Conservation (phyloP, 129 eudicot genomes). For the Mikania micrantha region DNA sequence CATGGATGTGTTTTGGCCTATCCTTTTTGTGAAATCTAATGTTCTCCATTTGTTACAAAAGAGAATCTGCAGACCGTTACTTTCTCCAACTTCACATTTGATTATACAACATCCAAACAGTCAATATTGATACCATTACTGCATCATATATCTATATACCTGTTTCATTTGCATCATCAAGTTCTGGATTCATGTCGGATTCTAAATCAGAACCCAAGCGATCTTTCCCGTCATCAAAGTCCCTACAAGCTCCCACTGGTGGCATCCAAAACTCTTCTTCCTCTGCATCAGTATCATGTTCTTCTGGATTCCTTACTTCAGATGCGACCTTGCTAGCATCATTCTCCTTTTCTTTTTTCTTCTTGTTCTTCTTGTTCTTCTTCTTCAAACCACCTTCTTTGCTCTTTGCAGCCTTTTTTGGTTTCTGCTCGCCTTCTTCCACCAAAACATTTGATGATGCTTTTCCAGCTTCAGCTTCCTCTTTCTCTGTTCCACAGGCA, state of each 20-base stretch:
- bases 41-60: not conserved
- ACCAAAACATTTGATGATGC: conserved; percentile 30
- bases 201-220: conserved; percentile 75
- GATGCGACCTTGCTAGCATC: conserved; percentile 39
- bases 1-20: not conserved
- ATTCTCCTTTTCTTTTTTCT: conserved; percentile 23
- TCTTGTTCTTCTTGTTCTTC: conserved; percentile 35
- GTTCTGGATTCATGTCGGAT: conserved; percentile 41
- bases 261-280: conserved; percentile 90
- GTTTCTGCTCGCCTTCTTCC: conserved; percentile 26
- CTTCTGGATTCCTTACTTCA: conserved; percentile 54
- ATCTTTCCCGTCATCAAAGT: conserved; percentile 83
- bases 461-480: conserved; percentile 70
- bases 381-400: conserved; percentile 32
- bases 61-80: not conserved
- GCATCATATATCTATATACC: conserved; percentile 34
- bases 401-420: conserved; percentile 26
- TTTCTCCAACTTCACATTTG: not conserved
- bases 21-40: not conserved
- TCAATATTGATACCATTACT: not conserved
- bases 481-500: conserved; percentile 45
- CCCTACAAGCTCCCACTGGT: conserved; percentile 92
- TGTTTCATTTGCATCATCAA: conserved; percentile 39
- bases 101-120: not conserved
- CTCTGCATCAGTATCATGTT: conserved; percentile 41